Percentiles rank a stretch among this genome's conserved stretches.
Conservation (phyloP, 176 grass and related monocot genomes). For the Olyra latifolia region DNA sequence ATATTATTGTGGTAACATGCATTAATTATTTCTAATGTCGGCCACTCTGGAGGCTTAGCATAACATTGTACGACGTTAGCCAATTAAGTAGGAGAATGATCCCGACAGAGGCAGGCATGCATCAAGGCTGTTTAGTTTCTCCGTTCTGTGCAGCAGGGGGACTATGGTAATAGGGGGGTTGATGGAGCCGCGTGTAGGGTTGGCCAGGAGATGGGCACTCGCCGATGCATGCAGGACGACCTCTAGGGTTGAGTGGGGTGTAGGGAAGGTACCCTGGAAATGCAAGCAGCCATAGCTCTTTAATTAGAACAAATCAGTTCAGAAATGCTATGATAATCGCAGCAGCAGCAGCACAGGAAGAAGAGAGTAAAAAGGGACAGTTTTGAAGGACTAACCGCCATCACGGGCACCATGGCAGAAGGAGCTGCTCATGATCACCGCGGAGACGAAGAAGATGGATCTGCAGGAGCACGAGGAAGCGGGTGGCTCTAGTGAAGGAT, state of each 20-base stretch:
- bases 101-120: no score
- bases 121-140: neutral
- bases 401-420: neutral
- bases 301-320: neutral
- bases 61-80: no score
- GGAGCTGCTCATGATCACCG: neutral
- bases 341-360: no score
- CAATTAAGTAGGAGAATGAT: no score
- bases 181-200: no score
- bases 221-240: neutral
- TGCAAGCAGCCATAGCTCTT: neutral
- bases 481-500: neutral
- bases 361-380: neutral
- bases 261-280: neutral
- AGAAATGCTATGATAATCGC: no score
- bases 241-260: no score
- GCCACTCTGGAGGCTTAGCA: no score
- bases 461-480: slow-evolving; percentile 25
- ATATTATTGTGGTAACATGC: no score
- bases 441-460: neutral
- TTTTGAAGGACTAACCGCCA: neutral
- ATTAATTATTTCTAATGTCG: no score
- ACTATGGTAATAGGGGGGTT: neutral
- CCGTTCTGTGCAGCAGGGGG: neutral
- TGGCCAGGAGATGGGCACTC: no score